Evolutionary conservation across 2,329 filamentous ascomycete species (phyloP), one percentile per base, ranked within the genome.

Genomic region (Colletotrichum sidae): DNA sequence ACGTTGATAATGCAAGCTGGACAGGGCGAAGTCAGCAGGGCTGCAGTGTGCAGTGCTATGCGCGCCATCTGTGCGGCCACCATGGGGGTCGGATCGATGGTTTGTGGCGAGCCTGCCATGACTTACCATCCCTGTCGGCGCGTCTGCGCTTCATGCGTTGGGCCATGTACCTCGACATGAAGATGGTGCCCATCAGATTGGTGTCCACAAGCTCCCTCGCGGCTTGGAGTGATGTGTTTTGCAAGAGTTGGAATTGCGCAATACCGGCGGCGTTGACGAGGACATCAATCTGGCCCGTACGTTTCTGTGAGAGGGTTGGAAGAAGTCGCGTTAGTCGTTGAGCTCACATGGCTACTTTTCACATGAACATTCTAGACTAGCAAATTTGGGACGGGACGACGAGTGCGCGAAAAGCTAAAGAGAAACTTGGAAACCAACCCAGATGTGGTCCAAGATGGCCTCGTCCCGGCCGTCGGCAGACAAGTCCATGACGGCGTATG

Each of bases 201-300:
- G 88, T 92, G 55, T 86, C 80, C 6, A 97, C 72, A 7, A 93
- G 81, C 1, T 80, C 70, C 1, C 86, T 79, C 25, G 93, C 81
- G 3, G 84, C 80, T 0, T 78, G 74, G 0, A 84, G 73, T 0
- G 77, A 71, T 1, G 86, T 88, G 9, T 83, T 80, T 49, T 87
- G 79, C n/a, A 96, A 83, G 1, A 93, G 80, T 0, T 83, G 86
- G 11, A 83, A 84, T 69, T 93, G 88, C 0, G 90, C 83, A 25
- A 94, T 81, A 9, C 93, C 94, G 0, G 93, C 93, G 34, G 92
- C 91, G 73, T 97, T 96, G 68, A 97, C 84, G 1, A 97, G 84
- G 37, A 95, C 81, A 71, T 87, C 83, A 8, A 81, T 70, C 58
- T 69, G 67, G 38, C 67, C 67, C 13, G 67, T 69, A 15, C 65